phyloP scores from a whole-genome alignment of 1,284 basidiomycete species.

The Ganoderma sinense region DNA sequence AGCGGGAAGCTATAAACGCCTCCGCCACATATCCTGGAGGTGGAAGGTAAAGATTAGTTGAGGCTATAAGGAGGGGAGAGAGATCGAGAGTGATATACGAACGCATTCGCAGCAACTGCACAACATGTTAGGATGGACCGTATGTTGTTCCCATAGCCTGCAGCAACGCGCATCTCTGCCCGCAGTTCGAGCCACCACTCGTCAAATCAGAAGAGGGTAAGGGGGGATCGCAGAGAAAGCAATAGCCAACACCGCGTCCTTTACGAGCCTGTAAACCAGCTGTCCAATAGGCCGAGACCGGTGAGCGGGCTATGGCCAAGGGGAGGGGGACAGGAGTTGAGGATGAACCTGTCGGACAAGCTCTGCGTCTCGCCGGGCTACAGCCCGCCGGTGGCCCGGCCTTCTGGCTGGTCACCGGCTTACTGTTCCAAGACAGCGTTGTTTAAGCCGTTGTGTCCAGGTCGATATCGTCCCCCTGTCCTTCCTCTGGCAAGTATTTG shows the following conservation, averaged over 20 bases:
- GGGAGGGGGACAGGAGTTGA: not conserved
- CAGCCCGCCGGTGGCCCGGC: not conserved
- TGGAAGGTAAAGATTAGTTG: not conserved
- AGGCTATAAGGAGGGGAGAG: not conserved
- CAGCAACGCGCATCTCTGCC: conserved; percentile 11
- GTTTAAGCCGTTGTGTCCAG: not conserved
- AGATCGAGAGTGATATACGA: conserved; percentile 22
- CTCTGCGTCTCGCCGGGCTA: not conserved
- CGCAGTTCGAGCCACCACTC: not conserved
- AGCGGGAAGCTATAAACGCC: conserved; percentile 81
- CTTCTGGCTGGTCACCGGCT: not conserved
- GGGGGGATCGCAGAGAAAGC: not conserved
- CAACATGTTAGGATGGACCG: conserved; percentile 51
- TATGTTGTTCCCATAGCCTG: conserved; percentile 2
- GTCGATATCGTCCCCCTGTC: not conserved
- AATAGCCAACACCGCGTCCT: not conserved
- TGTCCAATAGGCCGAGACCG: too few species aligned
- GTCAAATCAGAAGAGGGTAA: not conserved
- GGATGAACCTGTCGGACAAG: not conserved
- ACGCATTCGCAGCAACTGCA: conserved; percentile 73
- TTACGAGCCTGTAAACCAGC: not conserved
- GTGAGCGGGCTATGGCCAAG: not conserved
- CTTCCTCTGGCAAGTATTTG: not conserved
- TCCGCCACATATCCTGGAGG: conserved; percentile 67
- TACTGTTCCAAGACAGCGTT: not conserved